A percentile compares a stretch with the other conserved stretches of the same genome.
These are phyloP conservation scores for Ascochyta fabae DNA, from an alignment of 2,329 filamentous ascomycete genomes.

Conservation along the genomic window DNA sequence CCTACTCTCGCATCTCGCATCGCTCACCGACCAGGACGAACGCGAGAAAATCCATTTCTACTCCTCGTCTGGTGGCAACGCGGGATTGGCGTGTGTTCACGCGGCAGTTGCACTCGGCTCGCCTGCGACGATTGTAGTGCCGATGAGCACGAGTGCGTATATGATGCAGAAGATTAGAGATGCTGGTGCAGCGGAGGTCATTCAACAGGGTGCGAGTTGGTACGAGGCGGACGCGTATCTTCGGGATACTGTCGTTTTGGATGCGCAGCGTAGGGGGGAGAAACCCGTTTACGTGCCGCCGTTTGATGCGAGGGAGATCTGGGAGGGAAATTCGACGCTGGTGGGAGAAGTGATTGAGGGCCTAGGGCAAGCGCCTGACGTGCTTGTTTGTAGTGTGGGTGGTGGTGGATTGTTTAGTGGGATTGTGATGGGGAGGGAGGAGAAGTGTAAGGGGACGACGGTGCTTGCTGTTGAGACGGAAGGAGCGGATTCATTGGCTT, in stretches of 20 bases:
- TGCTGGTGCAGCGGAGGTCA: conserved; percentile 68
- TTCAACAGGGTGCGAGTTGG: conserved; percentile 71
- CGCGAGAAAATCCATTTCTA: conserved; percentile 68
- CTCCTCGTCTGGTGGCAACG: conserved; percentile 78
- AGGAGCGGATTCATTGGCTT: conserved; percentile 73
- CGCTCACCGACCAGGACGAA: conserved; percentile 27
- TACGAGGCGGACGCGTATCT: conserved; percentile 71
- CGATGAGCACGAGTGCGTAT: conserved; percentile 64
- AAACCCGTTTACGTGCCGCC: conserved; percentile 66
- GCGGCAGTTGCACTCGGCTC: conserved; percentile 68
- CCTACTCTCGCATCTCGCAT: conserved; percentile 57
- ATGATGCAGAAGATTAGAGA: conserved; percentile 73
- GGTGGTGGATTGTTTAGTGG: conserved; percentile 80
- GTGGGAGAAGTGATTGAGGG: conserved; percentile 56
- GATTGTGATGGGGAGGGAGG: conserved; percentile 59
- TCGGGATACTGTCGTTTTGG: conserved; percentile 59
- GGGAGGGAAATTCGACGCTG: conserved; percentile 67
- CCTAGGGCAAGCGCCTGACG: conserved; percentile 61
- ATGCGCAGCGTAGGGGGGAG: conserved; percentile 19
- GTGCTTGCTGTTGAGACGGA: conserved; percentile 76
- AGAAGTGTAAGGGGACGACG: neutral
- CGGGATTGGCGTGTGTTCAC: conserved; percentile 77
- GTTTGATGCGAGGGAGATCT: conserved; percentile 69
- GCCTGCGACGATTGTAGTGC: conserved; percentile 75
- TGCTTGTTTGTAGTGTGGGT: conserved; percentile 75